These are phyloP conservation scores for Yamadazyma dushanensis DNA, from an alignment of 1,139 yeast species.

Conservation along the genomic window DNA sequence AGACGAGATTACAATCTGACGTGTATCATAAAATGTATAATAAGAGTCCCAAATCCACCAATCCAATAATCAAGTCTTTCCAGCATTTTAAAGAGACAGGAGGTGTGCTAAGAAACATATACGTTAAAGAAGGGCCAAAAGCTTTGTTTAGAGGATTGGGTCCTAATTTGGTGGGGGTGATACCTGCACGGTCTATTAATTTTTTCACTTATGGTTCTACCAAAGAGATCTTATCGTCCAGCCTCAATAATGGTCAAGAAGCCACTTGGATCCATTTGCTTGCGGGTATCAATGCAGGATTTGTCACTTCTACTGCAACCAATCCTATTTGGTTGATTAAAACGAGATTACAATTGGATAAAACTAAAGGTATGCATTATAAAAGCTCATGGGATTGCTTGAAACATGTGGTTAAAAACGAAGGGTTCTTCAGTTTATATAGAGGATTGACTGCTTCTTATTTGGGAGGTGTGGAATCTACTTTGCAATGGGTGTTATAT, in stretches of 20 bases:
- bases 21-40: constrained; percentile 51
- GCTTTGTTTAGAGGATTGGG: constrained; percentile 94
- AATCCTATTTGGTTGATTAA: constrained; percentile 99
- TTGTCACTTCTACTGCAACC: constrained; percentile 96
- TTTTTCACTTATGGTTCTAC: constrained; percentile 95
- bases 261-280: constrained; percentile 82
- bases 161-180: constrained; percentile 96
- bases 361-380: constrained; percentile 62
- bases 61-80: constrained; percentile 44
- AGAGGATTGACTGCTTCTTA: constrained; percentile 92
- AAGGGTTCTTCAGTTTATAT: constrained; percentile 80
- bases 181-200: constrained; percentile 96
- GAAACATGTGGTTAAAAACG: constrained; percentile 64
- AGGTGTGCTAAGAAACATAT: constrained; percentile 66
- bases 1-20: constrained; percentile 91
- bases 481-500: constrained; percentile 94
- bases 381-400: constrained; percentile 87
- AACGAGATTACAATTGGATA: constrained; percentile 90
- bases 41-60: constrained; percentile 40
- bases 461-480: constrained; percentile 89
- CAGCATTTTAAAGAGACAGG: constrained; percentile 85
- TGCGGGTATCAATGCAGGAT: constrained; percentile 92
- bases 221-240: constrained; percentile 66
- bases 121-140: constrained; percentile 73
- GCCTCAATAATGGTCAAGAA: constrained; percentile 72